A percentile compares a stretch with the other conserved stretches of the same genome.
phyloP scores from a whole-genome alignment of 768 basidiomycete species.

The Dendrothele bispora region DNA sequence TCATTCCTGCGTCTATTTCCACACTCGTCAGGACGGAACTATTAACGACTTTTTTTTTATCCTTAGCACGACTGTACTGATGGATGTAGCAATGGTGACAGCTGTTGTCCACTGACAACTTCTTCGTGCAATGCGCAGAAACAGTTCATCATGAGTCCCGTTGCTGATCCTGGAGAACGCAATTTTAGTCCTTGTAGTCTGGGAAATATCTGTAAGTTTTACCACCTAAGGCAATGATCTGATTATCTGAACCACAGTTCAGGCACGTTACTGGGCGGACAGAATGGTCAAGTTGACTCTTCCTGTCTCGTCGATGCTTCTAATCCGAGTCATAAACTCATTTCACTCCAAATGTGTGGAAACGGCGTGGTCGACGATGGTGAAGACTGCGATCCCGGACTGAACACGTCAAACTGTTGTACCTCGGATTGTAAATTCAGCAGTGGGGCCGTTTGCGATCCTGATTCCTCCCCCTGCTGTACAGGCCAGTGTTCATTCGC shows the following conservation, averaged over 20 bases:
- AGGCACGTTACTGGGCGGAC: slow-evolving; percentile 68
- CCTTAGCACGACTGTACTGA: slow-evolving; percentile 65
- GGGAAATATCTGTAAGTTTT: slow-evolving; percentile 77
- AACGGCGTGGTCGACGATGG: slow-evolving; percentile 82
- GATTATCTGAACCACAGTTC: neutral
- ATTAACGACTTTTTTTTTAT: slow-evolving; percentile 14
- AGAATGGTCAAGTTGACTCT: slow-evolving; percentile 47
- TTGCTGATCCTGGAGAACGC: slow-evolving; percentile 57
- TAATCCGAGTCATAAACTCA: slow-evolving; percentile 35
- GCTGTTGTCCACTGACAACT: slow-evolving; percentile 71
- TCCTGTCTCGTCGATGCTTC: slow-evolving; percentile 69
- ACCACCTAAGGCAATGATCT: neutral
- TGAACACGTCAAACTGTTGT: neutral
- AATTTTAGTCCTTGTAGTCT: slow-evolving; percentile 77
- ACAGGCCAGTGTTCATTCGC: slow-evolving; percentile 52
- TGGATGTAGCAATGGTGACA: slow-evolving; percentile 55
- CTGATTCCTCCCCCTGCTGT: slow-evolving; percentile 75
- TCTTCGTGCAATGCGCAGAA: slow-evolving; percentile 62
- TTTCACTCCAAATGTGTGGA: slow-evolving; percentile 74
- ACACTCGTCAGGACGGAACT: slow-evolving; percentile 13
- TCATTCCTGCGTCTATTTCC: no score
- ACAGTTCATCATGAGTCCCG: slow-evolving; percentile 83
- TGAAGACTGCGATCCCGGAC: slow-evolving; percentile 60
- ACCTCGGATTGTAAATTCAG: slow-evolving; percentile 61
- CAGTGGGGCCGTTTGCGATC: slow-evolving; percentile 74